Base-by-base conservation (phyloP, 768 basidiomycete genomes). In the Boletus sensibilis region DNA sequence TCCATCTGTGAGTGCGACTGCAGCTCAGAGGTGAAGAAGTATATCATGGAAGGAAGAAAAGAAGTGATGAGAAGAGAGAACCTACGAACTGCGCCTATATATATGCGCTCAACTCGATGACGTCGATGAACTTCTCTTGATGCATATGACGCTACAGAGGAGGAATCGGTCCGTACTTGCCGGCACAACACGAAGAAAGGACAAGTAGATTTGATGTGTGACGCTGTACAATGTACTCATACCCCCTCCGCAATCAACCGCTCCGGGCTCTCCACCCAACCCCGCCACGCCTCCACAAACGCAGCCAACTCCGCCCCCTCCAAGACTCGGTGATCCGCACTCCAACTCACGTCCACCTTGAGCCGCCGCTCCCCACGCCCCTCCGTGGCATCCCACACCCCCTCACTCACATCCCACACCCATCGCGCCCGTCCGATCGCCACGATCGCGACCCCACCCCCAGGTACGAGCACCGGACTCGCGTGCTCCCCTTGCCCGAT, bases 241-340 rank as follows among this genome's bases (percentile, higher is more conserved):
- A 78, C 63, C 0, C 74, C 75, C 44, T 79, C 78, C 4, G 63
- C 90, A 61, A 92, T 80, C 57, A 92, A 65, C 68, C 87, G 77
- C 68, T 79, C 82, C 3, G 93, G 93, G 2, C 73, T 68, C 73
- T 94, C 92, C 16, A 93, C 88, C 77, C 84, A 91, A 16, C 72
- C 76, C 57, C 92, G 82, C 92, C 92, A 95, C 41, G 79, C 76
- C 75, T 94, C 91, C 57, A 92, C 88, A 68, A 95, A 92, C 60
- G 89, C 91, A 51, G 89, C 91, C 58, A 95, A 68, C 74, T 95
- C 92, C 1, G 92, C 92, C 5, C 92, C 92, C 68, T 95, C 92
- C 11, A 94, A 84, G 8, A 95, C 84, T 16, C 92, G 75, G 72
- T 95, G 93, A 62, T 95, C 92, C 46, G 88, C 92, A 58, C 84